phyloP scores from a whole-genome alignment of 2,329 filamentous ascomycete genomes.

The Calonectria leucothoes region DNA sequence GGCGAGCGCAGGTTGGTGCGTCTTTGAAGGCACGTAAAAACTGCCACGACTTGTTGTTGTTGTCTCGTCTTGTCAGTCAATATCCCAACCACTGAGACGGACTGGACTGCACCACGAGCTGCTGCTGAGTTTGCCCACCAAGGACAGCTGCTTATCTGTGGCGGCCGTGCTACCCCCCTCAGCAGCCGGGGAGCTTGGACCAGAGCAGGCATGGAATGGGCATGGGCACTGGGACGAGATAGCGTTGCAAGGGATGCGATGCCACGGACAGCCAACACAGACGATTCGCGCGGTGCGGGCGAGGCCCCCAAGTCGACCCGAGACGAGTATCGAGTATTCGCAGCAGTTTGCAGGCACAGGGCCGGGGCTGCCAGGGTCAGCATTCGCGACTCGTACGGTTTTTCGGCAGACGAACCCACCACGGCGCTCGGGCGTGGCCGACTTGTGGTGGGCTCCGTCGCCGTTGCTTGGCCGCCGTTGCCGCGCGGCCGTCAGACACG shows the following conservation, averaged over 20 bases:
- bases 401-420: constrained; percentile 14
- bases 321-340: not conserved
- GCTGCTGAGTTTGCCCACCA: not conserved
- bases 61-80: no score
- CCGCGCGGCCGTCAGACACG: constrained; percentile 15
- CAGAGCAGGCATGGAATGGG: not conserved
- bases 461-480: constrained; percentile 19
- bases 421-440: constrained; percentile 23
- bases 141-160: not conserved
- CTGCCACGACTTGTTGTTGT: no score
- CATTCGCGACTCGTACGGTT: constrained; percentile 20
- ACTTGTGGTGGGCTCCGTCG: constrained; percentile 10
- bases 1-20: not conserved
- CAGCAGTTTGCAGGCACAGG: not conserved
- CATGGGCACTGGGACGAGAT: not conserved
- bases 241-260: not conserved
- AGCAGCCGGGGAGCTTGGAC: not conserved
- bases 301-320: not conserved
- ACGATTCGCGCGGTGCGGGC: not conserved
- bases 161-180: not conserved
- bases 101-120: not conserved
- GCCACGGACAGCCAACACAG: not conserved
- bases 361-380: not conserved
- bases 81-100: not conserved
- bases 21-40: no score